A percentile compares a stretch with the other conserved stretches of the same genome.
phyloP scores from a whole-genome alignment of 2,329 filamentous ascomycete genomes.

The Kalmusia sp. region DNA sequence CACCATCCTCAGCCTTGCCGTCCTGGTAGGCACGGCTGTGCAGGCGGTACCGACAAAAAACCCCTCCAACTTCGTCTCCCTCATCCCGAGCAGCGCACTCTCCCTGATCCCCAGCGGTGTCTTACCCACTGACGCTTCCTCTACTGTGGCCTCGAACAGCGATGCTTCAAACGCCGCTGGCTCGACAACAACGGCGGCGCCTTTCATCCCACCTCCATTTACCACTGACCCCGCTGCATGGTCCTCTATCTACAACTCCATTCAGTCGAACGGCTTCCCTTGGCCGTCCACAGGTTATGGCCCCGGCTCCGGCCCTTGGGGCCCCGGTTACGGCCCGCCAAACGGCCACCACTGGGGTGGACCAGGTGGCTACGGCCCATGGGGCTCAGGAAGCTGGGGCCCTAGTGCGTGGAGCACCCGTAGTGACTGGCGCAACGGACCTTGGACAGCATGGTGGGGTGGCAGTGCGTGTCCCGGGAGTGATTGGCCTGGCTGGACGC shows the following conservation, averaged over 20 bases:
- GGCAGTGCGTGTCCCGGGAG: constrained; percentile 36
- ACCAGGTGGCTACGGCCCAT: constrained; percentile 32
- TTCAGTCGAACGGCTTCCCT: constrained; percentile 30
- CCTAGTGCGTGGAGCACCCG: constrained; percentile 36
- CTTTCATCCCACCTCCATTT: constrained; percentile 6
- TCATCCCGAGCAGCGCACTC: not conserved
- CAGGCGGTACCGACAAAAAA: not conserved
- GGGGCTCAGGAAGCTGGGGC: constrained; percentile 34
- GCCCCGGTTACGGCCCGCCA: constrained; percentile 23
- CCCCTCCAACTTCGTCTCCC: not conserved
- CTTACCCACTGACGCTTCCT: not conserved
- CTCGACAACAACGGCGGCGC: not conserved
- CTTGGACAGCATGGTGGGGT: constrained; percentile 47
- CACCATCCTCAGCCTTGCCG: constrained; percentile 10
- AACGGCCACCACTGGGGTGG: constrained; percentile 22
- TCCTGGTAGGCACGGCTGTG: constrained; percentile 1
- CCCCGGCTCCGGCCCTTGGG: constrained; percentile 15
- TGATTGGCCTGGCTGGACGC: constrained; percentile 48
- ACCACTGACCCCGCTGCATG: constrained; percentile 26
- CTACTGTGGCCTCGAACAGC: not conserved
- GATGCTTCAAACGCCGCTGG: not conserved
- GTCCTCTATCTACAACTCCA: constrained; percentile 36
- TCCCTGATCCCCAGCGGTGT: constrained; percentile 5
- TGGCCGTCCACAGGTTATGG: constrained; percentile 30
- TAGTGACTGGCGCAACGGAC: constrained; percentile 33